These are phyloP conservation scores for Tetramitus jugosus DNA, from an alignment of 208 protist species.

Conservation along the genomic window DNA sequence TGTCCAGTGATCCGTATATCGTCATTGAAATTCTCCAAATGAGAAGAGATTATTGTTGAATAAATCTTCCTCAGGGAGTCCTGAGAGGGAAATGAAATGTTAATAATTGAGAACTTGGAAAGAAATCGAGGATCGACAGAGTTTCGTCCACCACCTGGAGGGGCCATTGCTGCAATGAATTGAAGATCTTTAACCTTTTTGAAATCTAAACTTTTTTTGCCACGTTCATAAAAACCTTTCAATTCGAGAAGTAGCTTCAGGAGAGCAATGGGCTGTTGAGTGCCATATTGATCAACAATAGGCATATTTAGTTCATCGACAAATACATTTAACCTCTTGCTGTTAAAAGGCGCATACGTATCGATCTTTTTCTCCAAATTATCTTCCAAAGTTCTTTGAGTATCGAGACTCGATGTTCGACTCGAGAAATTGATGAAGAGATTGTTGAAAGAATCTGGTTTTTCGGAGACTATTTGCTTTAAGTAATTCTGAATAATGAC, in stretches of 20 bases:
- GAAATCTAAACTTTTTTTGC: constrained; percentile 78
- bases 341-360: constrained; percentile 82
- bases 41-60: constrained; percentile 77
- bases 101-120: constrained; percentile 92
- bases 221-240: constrained; percentile 89
- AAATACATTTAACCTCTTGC: constrained; percentile 91
- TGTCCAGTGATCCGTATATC: constrained; percentile 45
- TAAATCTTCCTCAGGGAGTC: constrained; percentile 92
- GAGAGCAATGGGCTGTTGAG: constrained; percentile 96
- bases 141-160: constrained; percentile 90
- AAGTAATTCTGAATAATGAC: constrained; percentile 92
- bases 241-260: constrained; percentile 93
- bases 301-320: constrained; percentile 99
- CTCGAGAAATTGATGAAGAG: constrained; percentile 93
- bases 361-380: constrained; percentile 92
- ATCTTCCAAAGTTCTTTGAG: constrained; percentile 91
- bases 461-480: constrained; percentile 58
- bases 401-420: constrained; percentile 85
- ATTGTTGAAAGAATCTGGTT: constrained; percentile 15
- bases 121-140: constrained; percentile 93
- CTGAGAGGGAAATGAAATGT: constrained; percentile 90
- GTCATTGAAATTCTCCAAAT: constrained; percentile 62
- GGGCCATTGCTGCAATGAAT: constrained; percentile 91
- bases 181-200: constrained; percentile 89
- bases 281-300: constrained; percentile 92